A percentile compares a stretch with the other conserved stretches of the same genome.
These are phyloP conservation scores for Ilex aquifolium DNA, from an alignment of 257 asterid genomes.

Conservation along the genomic window DNA sequence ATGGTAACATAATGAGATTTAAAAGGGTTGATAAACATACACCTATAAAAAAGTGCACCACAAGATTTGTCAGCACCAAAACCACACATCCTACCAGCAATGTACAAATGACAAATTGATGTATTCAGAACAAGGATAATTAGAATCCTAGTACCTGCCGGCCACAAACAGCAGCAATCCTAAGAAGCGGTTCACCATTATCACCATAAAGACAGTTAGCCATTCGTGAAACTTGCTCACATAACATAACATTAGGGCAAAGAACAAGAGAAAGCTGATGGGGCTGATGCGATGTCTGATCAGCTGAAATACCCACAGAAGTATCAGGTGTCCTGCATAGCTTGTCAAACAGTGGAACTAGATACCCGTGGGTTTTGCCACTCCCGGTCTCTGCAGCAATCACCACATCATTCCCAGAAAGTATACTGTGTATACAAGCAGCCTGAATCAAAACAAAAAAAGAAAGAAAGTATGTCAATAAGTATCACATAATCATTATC, in stretches of 20 bases:
- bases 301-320: slow-evolving; percentile 27
- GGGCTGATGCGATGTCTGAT: slow-evolving; percentile 24
- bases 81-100: not conserved
- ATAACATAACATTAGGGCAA: slow-evolving; percentile 92
- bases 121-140: slow-evolving; percentile 3
- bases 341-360: slow-evolving; percentile 74
- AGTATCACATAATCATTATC: slow-evolving; percentile 1
- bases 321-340: slow-evolving; percentile 35
- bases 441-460: slow-evolving; percentile 41
- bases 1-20: not conserved
- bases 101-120: not conserved
- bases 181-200: slow-evolving; percentile 59
- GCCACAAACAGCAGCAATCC: slow-evolving; percentile 74
- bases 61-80: not conserved
- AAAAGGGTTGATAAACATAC: too few relatives aligned
- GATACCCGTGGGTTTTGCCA: slow-evolving; percentile 94
- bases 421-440: slow-evolving; percentile 71
- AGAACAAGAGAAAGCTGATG: slow-evolving; percentile 61
- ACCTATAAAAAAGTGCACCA: not conserved
- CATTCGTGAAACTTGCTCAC: slow-evolving; percentile 98
- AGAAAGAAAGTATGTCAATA: slow-evolving; percentile 17
- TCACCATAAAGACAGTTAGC: slow-evolving; percentile 61
- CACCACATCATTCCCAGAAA: slow-evolving; percentile 78
- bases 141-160: slow-evolving; percentile 55
- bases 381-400: slow-evolving; percentile 99